Base-by-base conservation (phyloP, 371 early-diverging fungal species). In the Dentiscutata heterogama region DNA sequence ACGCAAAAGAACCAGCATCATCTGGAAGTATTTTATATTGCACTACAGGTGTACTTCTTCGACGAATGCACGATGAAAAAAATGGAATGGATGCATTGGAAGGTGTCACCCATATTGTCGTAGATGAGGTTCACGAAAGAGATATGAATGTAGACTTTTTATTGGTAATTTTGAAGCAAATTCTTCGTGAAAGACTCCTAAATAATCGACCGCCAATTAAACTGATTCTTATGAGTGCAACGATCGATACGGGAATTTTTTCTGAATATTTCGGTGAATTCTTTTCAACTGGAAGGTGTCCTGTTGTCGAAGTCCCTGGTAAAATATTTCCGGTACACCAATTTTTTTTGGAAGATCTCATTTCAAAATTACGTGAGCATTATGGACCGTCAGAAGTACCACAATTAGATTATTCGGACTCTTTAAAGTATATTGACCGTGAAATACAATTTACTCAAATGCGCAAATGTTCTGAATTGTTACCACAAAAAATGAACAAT, bases 121-220 rank as follows among this genome's bases (percentile, higher is more conserved):
- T 93, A 27, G 94, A 94, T 79, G 93, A 93, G 74, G 94, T 94
- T 29, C 93, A 93, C 71, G 93, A 93, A 83, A 88, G 94, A 25
- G 88, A 89, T 50, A 86, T 92, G 14, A 92, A 92, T 78, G 89
- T 92, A 4, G 95, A 95, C 75, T 83, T 95, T 71, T 84, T 94
- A 16, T 83, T 95, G 56, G 86, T 88, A 11, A 77, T 93, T 25
- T 68, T 93, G 56, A 81, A 85, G 42, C 83, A 87, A 75, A 79
- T 87, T 85, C 73, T 88, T 80, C 71, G 75, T 31, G 86, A 86
- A 50, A 86, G 88, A 67, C 80, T 81, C 1, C 88, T 88, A 27
- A 85, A 85, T 80, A 82, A 83, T 16, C 71, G 82, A 10, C 78
- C 85, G 2, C 82, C 81, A 13, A 84, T 93, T 46, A 82, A 85